phyloP scores from a whole-genome alignment of 2,329 filamentous ascomycete species.

The Dothideomycetes sp. region DNA sequence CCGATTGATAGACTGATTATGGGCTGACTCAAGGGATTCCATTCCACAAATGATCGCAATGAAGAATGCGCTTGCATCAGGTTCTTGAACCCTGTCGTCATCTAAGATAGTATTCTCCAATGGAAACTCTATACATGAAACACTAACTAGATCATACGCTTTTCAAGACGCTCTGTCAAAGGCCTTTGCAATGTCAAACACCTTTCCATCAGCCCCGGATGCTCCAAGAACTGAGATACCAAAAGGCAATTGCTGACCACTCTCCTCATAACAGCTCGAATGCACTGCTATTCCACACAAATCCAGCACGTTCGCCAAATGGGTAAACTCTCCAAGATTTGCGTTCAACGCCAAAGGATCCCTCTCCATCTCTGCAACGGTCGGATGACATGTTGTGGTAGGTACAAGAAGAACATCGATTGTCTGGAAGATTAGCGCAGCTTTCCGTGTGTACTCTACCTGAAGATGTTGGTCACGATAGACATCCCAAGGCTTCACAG shows the following conservation, averaged over 20 bases:
- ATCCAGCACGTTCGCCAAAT: slow-evolving; percentile 54
- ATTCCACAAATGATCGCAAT: no score
- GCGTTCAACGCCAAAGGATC: slow-evolving; percentile 49
- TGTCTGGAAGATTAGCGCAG: slow-evolving; percentile 32
- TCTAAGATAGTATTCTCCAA: no score
- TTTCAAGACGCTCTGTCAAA: slow-evolving; percentile 24
- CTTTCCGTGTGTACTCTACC: slow-evolving; percentile 34
- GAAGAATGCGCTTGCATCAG: no score
- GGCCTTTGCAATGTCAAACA: slow-evolving; percentile 31
- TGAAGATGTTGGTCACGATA: slow-evolving; percentile 42
- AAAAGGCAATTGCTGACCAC: slow-evolving; percentile 28
- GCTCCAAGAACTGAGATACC: slow-evolving; percentile 34
- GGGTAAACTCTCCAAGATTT: slow-evolving; percentile 47
- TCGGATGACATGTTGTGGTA: slow-evolving; percentile 41
- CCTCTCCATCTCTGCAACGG: slow-evolving; percentile 40
- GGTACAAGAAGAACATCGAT: slow-evolving; percentile 47
- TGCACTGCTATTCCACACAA: slow-evolving; percentile 47
- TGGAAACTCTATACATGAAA: no score
- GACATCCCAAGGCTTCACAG: slow-evolving; percentile 37
- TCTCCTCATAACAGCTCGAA: slow-evolving; percentile 33
- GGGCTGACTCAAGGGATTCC: no score
- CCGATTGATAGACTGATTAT: no score
- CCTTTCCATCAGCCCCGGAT: slow-evolving; percentile 30
- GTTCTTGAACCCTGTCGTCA: no score
- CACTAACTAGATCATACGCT: no score